These are phyloP conservation scores for Tetrahymena malaccensis DNA, from an alignment of 73 alveolate species.

Conservation along the genomic window DNA sequence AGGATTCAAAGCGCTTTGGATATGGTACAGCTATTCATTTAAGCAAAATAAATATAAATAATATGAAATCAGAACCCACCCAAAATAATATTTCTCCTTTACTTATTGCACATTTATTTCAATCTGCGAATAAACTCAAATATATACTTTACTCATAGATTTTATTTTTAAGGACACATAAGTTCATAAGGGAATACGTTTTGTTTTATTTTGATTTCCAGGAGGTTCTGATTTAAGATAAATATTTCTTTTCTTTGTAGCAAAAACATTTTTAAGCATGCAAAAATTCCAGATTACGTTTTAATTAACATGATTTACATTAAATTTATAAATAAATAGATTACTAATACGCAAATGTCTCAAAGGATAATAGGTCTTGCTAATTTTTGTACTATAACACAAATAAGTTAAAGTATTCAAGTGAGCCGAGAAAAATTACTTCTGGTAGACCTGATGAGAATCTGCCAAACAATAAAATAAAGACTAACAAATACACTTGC, in stretches of 20 bases:
- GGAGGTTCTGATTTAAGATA: neutral
- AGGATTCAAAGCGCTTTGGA: neutral
- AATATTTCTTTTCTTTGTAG: no score
- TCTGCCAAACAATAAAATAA: slow-evolving; percentile 41
- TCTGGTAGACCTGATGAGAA: slow-evolving; percentile 19
- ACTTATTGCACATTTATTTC: neutral
- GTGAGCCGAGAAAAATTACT: slow-evolving; percentile 12
- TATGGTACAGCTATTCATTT: neutral
- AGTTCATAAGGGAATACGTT: neutral
- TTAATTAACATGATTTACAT: neutral
- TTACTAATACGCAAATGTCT: neutral
- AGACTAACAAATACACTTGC: slow-evolving; percentile 61
- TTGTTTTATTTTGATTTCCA: no score
- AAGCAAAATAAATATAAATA: neutral
- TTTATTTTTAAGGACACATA: neutral
- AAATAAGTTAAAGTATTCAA: neutral
- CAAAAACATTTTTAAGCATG: neutral
- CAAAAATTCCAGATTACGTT: neutral
- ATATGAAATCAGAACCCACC: neutral
- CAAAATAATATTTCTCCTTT: neutral
- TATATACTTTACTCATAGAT: neutral
- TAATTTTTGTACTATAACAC: neutral
- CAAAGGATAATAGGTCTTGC: neutral
- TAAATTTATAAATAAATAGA: neutral
- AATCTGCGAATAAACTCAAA: neutral